Evolutionary conservation across 306 rosid genomes (phyloP), one percentile per base, ranked within the genome.

Genomic region (Ceratonia siliqua): DNA sequence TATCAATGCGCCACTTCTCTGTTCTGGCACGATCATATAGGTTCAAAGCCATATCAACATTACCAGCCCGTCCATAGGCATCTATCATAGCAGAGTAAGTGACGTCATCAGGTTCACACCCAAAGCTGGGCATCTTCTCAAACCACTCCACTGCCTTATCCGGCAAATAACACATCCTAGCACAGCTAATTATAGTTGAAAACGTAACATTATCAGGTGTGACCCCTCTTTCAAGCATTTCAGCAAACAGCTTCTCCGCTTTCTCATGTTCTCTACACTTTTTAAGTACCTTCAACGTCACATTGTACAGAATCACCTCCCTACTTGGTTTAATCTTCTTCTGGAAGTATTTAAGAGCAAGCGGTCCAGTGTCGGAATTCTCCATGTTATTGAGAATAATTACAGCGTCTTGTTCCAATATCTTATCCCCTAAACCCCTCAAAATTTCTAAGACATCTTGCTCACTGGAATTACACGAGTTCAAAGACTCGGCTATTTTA

Each of bases 221-320:
- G 30, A 86, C 62, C 42, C 87, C 89, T 81, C 94, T 89, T n/a
- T 87, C 67, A 70, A 88, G 73, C 90, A 93, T 77, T 84, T 91
- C 91, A 72, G 78, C 89, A 75, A 93, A 88, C 89, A 93, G 88
- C 85, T 89, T 86, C 89, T 89, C 94, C 5, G 94, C 98, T 25
- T 89, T 70, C 5, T 81, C 89, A 71, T 88, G 74, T 53, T 87
- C 90, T 86, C 17, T 88, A 56, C 46, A 64, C 50, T 88, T 77
- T 38, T 89, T 79, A 62, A 85, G 85, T 35, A 85, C 82, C 82
- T 93, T 93, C 66, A 91, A 13, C 0, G 93, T 89, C 56, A 89
- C 97, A 33, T 91, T 93, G 68, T 86, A 91, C 5, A 89, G 84
- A 85, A 91, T 43, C 20, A 85, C 86, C 27, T 82, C 85, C 50